phyloP scores from a whole-genome alignment of 768 basidiomycete species.

The Tulasnella sp. region DNA sequence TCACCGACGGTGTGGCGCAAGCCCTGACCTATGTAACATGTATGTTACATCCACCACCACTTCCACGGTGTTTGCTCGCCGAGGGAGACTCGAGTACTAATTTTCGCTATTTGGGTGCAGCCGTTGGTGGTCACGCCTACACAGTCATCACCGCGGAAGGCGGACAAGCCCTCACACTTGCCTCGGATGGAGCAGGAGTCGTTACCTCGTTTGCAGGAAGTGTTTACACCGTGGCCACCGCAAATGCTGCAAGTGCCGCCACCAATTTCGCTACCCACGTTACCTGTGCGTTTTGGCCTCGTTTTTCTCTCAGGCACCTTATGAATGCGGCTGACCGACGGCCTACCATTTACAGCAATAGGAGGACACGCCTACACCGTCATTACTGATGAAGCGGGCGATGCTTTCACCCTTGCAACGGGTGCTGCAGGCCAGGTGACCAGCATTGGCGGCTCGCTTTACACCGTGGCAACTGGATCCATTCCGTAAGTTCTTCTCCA shows the following conservation, averaged over 20 bases:
- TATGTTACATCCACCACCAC: not conserved
- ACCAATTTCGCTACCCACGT: constrained; percentile 4
- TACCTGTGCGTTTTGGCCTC: not conserved
- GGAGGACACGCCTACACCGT: constrained; percentile 11
- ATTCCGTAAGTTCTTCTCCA: not conserved
- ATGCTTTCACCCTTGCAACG: constrained; percentile 23
- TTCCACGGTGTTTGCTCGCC: too few relatives aligned
- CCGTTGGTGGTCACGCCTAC: constrained; percentile 48
- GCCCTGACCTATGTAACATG: constrained; percentile 37
- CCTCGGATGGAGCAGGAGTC: constrained; percentile 36
- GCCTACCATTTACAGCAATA: not conserved
- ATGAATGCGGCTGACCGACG: not conserved
- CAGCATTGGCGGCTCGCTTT: not conserved
- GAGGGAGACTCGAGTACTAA: not conserved
- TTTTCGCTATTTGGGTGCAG: constrained; percentile 36
- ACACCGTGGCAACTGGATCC: not conserved
- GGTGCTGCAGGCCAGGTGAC: constrained; percentile 18
- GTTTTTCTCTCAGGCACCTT: not conserved
- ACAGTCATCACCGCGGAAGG: constrained; percentile 58
- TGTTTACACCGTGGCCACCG: constrained; percentile 47
- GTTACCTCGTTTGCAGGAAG: constrained; percentile 53
- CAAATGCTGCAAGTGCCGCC: constrained; percentile 11
- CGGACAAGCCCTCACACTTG: constrained; percentile 58
- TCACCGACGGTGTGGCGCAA: constrained; percentile 17
- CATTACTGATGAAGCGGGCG: constrained; percentile 16